These are phyloP conservation scores for Acer negundo DNA, from an alignment of 345 rosid genomes.

Conservation along the genomic window DNA sequence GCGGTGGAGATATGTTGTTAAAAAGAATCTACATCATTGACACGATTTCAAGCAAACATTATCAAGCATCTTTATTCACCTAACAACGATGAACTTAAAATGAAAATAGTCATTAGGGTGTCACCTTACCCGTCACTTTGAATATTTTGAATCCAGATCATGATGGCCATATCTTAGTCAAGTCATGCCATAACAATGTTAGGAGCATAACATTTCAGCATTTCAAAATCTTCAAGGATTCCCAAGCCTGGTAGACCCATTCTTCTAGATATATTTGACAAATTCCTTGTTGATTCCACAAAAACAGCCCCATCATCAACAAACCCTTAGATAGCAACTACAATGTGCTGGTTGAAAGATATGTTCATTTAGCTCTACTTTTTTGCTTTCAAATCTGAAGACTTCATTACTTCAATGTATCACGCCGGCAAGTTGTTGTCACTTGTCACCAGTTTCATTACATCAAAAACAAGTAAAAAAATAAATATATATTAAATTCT, in stretches of 20 bases:
- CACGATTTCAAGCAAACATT: neutral
- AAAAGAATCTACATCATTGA: neutral
- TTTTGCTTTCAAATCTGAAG: neutral
- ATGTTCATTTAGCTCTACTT: no score
- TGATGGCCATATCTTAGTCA: neutral
- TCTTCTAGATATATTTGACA: neutral
- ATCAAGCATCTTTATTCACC: neutral
- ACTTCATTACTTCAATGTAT: neutral
- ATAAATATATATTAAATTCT: neutral
- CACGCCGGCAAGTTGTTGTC: neutral
- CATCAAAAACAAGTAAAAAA: neutral
- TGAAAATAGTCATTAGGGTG: neutral
- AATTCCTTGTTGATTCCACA: neutral
- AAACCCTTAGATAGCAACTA: neutral
- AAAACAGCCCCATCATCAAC: neutral
- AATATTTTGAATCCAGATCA: neutral
- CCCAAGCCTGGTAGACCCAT: neutral
- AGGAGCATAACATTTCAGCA: neutral
- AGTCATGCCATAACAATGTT: conserved; percentile 3
- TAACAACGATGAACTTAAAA: neutral
- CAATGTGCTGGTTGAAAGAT: neutral
- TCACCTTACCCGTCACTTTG: neutral
- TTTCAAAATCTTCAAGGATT: neutral
- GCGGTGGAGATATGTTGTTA: neutral
- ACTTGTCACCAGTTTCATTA: neutral